Conservation (phyloP, 108 stramenopile genomes). For the Nitzschia inconspicua region DNA sequence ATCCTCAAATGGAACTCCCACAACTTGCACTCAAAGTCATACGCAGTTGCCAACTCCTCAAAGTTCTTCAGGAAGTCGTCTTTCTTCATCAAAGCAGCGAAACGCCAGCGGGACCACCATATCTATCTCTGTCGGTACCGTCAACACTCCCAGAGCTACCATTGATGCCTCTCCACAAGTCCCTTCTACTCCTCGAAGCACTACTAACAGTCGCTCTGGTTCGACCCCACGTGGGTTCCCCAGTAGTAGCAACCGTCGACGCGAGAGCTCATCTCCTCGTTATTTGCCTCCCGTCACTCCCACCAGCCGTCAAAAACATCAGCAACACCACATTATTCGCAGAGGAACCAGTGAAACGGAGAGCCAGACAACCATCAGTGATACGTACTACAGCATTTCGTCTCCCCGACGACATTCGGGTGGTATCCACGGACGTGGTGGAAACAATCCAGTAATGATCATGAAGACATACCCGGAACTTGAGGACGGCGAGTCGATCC, state of each 20-base stretch:
- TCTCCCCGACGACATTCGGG: conserved; percentile 14
- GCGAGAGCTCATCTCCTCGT: neutral
- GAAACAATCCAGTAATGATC: conserved; percentile 17
- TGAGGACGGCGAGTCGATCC: neutral
- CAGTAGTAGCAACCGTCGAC: neutral
- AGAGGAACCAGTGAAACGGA: conserved; percentile 24
- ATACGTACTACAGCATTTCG: conserved; percentile 6
- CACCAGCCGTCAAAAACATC: conserved; percentile 6
- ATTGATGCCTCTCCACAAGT: neutral
- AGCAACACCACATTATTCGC: conserved; percentile 10
- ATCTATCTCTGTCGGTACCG: neutral
- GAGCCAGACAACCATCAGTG: conserved; percentile 9
- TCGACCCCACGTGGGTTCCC: neutral
- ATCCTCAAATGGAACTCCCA: neutral
- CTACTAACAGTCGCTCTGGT: neutral
- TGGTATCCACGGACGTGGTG: conserved; percentile 3
- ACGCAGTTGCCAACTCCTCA: neutral
- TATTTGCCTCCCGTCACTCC: conserved; percentile 1
- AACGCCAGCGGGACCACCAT: neutral
- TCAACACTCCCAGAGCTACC: neutral
- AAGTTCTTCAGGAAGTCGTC: neutral
- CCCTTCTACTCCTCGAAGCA: conserved; percentile 5
- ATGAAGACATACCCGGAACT: conserved; percentile 14
- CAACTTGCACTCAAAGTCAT: neutral
- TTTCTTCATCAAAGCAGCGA: neutral